Conservation (phyloP, 352 stramenopile species). For the Globisporangium nagaii region DNA sequence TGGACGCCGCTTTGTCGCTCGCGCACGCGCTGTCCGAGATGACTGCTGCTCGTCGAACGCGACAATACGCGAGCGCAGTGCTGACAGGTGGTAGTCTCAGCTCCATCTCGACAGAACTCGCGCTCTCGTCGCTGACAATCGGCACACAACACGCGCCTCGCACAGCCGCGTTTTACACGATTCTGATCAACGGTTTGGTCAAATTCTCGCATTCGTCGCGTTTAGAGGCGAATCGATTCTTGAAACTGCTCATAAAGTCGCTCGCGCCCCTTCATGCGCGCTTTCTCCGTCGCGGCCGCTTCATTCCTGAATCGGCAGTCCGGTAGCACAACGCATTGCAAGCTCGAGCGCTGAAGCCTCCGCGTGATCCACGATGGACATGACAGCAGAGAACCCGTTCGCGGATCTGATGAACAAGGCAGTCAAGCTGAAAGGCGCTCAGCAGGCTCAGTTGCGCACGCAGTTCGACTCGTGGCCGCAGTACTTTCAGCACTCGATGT, state of each 20-base stretch:
- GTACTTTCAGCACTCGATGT: constrained; percentile 86
- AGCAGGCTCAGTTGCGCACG: constrained; percentile 74
- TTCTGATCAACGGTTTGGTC: neutral
- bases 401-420: constrained; percentile 81
- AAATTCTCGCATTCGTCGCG: neutral
- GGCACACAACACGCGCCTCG: no score
- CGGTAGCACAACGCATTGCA: neutral
- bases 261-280: constrained; percentile 1
- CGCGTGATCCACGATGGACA: constrained; percentile 36
- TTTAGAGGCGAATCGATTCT: neutral
- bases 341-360: neutral
- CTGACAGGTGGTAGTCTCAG: no score
- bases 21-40: neutral
- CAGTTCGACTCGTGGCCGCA: constrained; percentile 73
- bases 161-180: no score
- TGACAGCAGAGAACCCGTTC: constrained; percentile 69
- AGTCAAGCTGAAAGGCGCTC: constrained; percentile 78
- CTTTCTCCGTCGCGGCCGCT: neutral
- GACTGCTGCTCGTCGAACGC: neutral
- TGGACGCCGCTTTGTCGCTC: neutral
- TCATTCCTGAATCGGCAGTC: neutral
- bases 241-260: constrained; percentile 5
- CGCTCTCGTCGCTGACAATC: no score
- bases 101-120: no score
- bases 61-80: no score